Conservation (phyloP, 192 early-diverging fungal genomes). For the Umbelopsis sp. region DNA sequence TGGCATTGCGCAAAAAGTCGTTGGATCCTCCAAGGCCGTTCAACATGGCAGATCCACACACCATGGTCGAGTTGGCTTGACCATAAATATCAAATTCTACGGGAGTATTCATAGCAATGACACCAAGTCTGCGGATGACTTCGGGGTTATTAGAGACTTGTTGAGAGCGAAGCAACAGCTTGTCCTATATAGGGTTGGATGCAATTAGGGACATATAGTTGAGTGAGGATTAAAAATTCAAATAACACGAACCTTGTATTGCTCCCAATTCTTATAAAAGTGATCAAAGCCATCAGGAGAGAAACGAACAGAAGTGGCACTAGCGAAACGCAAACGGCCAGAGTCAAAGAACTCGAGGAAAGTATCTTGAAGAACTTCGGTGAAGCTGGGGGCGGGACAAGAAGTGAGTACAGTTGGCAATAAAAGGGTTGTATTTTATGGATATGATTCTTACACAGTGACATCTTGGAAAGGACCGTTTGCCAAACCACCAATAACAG, state of each 20-base stretch:
- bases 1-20: slow-evolving; percentile 45
- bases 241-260: slow-evolving; percentile 38
- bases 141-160: slow-evolving; percentile 49
- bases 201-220: background rate
- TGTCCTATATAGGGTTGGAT: slow-evolving; percentile 13
- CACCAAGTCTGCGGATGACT: slow-evolving; percentile 43
- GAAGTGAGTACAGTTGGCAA: background rate
- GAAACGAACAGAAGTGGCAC: slow-evolving; percentile 43
- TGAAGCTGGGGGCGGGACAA: slow-evolving; percentile 22
- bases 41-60: slow-evolving; percentile 44
- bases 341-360: slow-evolving; percentile 45
- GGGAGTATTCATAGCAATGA: slow-evolving; percentile 49
- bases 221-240: no score
- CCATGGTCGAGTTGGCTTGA: slow-evolving; percentile 44
- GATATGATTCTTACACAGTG: slow-evolving; percentile 38
- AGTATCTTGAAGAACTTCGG: slow-evolving; percentile 49
- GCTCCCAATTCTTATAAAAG: slow-evolving; percentile 44
- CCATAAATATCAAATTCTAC: slow-evolving; percentile 50
- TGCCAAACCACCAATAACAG: slow-evolving; percentile 45
- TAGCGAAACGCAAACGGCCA: slow-evolving; percentile 28
- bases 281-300: slow-evolving; percentile 42
- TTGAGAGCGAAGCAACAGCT: slow-evolving; percentile 40
- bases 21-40: slow-evolving; percentile 44
- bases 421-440: background rate
- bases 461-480: slow-evolving; percentile 39